Percentiles rank a stretch among this genome's conserved stretches.
Conservation (phyloP, 1,284 basidiomycete species). For the Moesziomyces globuligerus region DNA sequence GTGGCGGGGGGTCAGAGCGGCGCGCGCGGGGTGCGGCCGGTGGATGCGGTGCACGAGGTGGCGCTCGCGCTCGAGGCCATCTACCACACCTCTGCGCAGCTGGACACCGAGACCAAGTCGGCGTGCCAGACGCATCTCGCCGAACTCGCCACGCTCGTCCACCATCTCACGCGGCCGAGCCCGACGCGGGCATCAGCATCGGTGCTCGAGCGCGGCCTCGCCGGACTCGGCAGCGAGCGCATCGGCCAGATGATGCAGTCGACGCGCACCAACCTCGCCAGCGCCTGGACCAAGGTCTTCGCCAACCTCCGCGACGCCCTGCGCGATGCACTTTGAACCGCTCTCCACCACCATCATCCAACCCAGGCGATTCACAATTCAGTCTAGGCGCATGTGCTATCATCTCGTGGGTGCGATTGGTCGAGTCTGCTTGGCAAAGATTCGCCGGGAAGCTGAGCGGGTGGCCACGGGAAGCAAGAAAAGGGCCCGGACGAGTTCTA, state of each 20-base stretch:
- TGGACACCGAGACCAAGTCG: constrained; percentile 8
- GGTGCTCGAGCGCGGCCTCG: constrained; percentile 19
- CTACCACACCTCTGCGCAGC: constrained; percentile 4
- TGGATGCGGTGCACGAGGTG: constrained; percentile 27
- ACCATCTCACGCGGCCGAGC: constrained; percentile 20
- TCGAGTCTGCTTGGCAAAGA: too few relatives aligned
- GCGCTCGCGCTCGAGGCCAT: constrained; percentile 18
- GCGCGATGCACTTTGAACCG: constrained; percentile 22
- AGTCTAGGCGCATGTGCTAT: too few relatives aligned
- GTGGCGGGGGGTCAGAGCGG: not conserved
- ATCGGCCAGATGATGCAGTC: constrained; percentile 21
- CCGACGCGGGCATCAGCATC: not conserved
- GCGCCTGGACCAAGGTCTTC: constrained; percentile 26
- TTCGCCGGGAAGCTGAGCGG: too few relatives aligned
- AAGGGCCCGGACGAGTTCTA: too few relatives aligned
- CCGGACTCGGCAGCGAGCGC: constrained; percentile 12
- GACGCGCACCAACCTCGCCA: constrained; percentile 15
- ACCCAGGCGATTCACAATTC: too few relatives aligned
- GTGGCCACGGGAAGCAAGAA: too few relatives aligned
- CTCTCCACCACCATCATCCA: too few relatives aligned
- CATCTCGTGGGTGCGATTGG: too few relatives aligned
- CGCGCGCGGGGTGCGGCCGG: constrained; percentile 6
- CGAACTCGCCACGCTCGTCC: constrained; percentile 33
- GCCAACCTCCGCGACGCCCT: constrained; percentile 29
- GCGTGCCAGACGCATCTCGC: constrained; percentile 27